These are phyloP conservation scores for Bolboschoenoplectus hybrid DNA, from an alignment of 202 grass and related monocot species.

Conservation along the genomic window DNA sequence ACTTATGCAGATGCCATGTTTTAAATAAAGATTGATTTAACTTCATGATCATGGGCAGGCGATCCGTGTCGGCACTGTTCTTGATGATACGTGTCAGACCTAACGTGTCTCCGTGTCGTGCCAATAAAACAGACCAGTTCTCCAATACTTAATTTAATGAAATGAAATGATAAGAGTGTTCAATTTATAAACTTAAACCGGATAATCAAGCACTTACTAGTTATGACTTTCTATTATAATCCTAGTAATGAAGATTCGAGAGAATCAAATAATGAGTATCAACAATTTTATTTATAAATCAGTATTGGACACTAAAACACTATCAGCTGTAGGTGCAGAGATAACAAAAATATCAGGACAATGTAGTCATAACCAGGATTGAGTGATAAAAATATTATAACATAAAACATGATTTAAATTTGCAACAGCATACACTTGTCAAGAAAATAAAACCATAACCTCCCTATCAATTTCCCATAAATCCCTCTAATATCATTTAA, in stretches of 20 bases:
- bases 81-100: too few species aligned
- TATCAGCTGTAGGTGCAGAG: background rate
- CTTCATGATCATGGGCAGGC: too few species aligned
- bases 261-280: background rate
- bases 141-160: too few species aligned
- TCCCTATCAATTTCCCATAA: background rate
- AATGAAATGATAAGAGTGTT: too few species aligned
- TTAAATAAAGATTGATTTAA: too few species aligned
- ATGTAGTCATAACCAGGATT: background rate
- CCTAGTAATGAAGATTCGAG: background rate
- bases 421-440: background rate
- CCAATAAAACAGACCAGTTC: too few species aligned
- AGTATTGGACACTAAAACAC: background rate
- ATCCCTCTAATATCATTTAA: background rate
- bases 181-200: too few species aligned
- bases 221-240: too few species aligned
- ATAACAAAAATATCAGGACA: background rate
- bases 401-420: background rate
- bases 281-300: background rate
- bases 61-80: background rate
- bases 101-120: too few species aligned
- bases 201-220: too few species aligned
- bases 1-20: too few species aligned
- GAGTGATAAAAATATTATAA: background rate
- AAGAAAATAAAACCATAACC: constrained; percentile 3